Evolutionary conservation across 1,284 basidiomycete species (phyloP).

Genomic region (Cryptococcus maquisensis): DNA sequence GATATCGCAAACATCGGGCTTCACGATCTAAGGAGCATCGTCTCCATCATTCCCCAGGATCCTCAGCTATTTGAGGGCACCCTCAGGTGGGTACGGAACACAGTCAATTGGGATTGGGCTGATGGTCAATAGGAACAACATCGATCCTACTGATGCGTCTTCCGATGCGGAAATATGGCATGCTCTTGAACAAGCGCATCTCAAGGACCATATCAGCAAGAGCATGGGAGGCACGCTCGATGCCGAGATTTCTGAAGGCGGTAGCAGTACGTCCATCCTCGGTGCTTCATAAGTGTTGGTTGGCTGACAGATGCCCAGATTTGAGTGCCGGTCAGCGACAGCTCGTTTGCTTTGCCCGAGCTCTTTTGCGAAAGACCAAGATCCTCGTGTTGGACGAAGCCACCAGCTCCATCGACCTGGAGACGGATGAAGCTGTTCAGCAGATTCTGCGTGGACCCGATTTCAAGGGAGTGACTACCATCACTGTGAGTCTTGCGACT

Average conservation of each 20-base stretch:
- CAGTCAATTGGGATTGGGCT: not conserved
- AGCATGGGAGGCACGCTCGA: conserved; percentile 69
- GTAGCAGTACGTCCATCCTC: conserved; percentile 49
- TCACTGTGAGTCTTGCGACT: conserved; percentile 57
- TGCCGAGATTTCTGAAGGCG: conserved; percentile 72
- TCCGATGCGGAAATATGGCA: conserved; percentile 77
- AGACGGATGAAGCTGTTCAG: conserved; percentile 70
- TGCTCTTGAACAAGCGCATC: conserved; percentile 65
- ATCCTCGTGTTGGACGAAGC: conserved; percentile 84
- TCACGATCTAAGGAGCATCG: conserved; percentile 59
- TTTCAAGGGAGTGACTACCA: conserved; percentile 62
- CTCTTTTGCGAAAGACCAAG: conserved; percentile 71
- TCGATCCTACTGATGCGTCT: conserved; percentile 52
- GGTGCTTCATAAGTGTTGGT: not conserved
- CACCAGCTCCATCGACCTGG: conserved; percentile 64
- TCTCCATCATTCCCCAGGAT: conserved; percentile 87
- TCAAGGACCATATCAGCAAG: conserved; percentile 60
- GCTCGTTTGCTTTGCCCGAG: conserved; percentile 75
- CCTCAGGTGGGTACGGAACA: conserved; percentile 62
- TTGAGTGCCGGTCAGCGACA: conserved; percentile 81
- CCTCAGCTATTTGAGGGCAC: conserved; percentile 80
- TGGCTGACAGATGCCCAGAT: conserved; percentile 49
- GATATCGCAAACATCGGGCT: conserved; percentile 80
- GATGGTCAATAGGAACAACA: conserved; percentile 25
- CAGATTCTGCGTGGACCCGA: conserved; percentile 46